phyloP scores from a whole-genome alignment of 306 rosid genomes.

The Phaseolus lunatus region DNA sequence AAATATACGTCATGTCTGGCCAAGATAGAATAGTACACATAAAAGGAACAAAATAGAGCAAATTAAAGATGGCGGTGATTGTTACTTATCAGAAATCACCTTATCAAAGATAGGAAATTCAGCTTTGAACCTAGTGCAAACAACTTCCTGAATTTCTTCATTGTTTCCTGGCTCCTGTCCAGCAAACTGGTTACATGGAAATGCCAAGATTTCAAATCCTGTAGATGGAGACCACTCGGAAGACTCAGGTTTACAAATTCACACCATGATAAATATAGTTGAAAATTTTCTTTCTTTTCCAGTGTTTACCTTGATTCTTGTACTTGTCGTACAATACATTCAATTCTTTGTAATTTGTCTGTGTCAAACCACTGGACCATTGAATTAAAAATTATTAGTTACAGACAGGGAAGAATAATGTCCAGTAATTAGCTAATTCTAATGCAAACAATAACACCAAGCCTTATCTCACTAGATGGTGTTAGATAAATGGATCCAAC shows the following conservation, averaged over 20 bases:
- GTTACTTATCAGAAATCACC: slow-evolving; percentile 57
- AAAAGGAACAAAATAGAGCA: neutral
- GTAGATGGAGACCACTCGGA: slow-evolving; percentile 2
- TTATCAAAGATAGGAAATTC: slow-evolving; percentile 89
- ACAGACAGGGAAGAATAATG: neutral
- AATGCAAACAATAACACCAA: slow-evolving; percentile 24
- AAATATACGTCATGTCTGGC: neutral
- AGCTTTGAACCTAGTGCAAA: slow-evolving; percentile 83
- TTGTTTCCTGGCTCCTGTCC: slow-evolving; percentile 89
- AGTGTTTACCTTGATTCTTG: slow-evolving; percentile 73
- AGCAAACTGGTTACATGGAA: slow-evolving; percentile 95
- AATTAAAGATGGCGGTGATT: slow-evolving; percentile 9
- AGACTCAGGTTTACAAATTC: slow-evolving; percentile 10
- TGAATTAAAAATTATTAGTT: slow-evolving; percentile 16
- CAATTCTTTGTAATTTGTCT: slow-evolving; percentile 84
- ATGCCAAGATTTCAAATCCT: slow-evolving; percentile 94
- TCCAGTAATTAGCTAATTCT: slow-evolving; percentile 19
- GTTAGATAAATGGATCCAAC: neutral
- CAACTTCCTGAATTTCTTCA: slow-evolving; percentile 77
- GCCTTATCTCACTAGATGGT: neutral
- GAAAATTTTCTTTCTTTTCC: slow-evolving; percentile 11
- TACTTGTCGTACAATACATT: slow-evolving; percentile 73
- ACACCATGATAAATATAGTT: slow-evolving; percentile 7
- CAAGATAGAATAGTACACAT: slow-evolving; percentile 22
- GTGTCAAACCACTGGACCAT: slow-evolving; percentile 82